Evolutionary conservation across 2,329 filamentous ascomycete species (phyloP), one percentile per base, ranked within the genome.

Genomic region (Botryotinia calthae): DNA sequence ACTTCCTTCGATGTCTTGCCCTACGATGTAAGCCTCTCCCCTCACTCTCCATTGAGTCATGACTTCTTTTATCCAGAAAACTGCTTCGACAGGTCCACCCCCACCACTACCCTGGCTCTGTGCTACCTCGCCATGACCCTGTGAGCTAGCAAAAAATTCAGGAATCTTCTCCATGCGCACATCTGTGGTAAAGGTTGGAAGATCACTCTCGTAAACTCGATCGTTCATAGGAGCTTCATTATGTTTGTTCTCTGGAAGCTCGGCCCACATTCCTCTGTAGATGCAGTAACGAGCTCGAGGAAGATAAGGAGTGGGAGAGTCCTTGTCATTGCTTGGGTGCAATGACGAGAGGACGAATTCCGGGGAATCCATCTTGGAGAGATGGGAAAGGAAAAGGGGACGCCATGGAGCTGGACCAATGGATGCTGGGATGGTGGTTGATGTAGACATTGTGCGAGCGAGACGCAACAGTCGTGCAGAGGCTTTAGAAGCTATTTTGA

Each of bases 111-210:
- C 84, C 82, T 84, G 76, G 78, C 83, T 79, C 67, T 82, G 79
- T 9, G 79, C 80, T 48, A 82, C 82, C 46, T 82, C 81, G 10
- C 85, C 85, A 69, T 85, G 82, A 12, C 84, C 85, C 37, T 82
- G 80, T 18, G 84, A 84, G 8, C 83, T 85, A 9, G 83, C 84
- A 75, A 90, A 88, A 5, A 98, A 82, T 82, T 98, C 91, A 4
- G 85, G 84, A 0, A 92, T 85, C 84, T 98, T 98, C 74, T 90
- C 87, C 93, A 97, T 97, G 63, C 95, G 89, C 14, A 88, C 89
- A 81, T 98, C 96, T 0, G 94, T 97, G 1, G 95, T 97, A 79
- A 98, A 91, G 0, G 92, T 91, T 4, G 92, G 87, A 77, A 95
- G 84, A 76, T 98, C 94, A 77, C 89, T 93, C 79, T 92, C 90